Base-by-base conservation (phyloP, 495 filamentous ascomycete species). In the Amniculicola lignicola region DNA sequence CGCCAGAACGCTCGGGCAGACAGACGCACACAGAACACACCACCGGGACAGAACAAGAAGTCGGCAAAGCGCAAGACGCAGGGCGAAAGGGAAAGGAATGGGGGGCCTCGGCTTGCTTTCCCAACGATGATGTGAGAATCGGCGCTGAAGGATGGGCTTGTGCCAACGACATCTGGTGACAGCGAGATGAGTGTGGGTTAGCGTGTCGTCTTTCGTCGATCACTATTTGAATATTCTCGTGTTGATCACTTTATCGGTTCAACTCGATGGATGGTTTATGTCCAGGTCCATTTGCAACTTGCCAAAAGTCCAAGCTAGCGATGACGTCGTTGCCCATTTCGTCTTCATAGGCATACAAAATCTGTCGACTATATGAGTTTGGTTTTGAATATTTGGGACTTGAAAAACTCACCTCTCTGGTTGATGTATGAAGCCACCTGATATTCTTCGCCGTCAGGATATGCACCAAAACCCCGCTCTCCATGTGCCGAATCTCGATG, bases 361-460 rank as follows among this genome's bases (percentile, higher is more conserved):
- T 94, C 90, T 94, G 62, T 16, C 16, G 4, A 2, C 15, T 15
- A 23, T 44, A 64, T 69, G 69, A 50, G 57, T 50, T 35, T 42
- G 29, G 6, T 1, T 1, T 10, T n/a, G 7, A 15, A 3, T 1
- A 3, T 12, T 12, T 31, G 46, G 19, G 7, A 9, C 4, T 4
- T 16, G 11, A 9, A 33, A 0, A 36, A 74, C 82, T 75, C 76
- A 95, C 93, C 83, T 99, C 94, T 73, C 94, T 82, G 18, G 90
- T 95, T 50, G 87, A 93, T 59, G 89, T 89, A 74, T 99, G 94
- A 56, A 99, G 77, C 90, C 96, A 95, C 65, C 94, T 81, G 63
- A 96, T 93, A 61, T 95, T 96, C 75, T 86, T 93, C 54, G 89
- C 89, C 39, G 90, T 95, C 65, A 96, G 84, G 61, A 99, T 96